Percentiles rank a stretch among this genome's conserved stretches.
These are phyloP conservation scores for Hyphopichia fennica DNA, from an alignment of 1,139 yeast genomes.

Conservation along the genomic window DNA sequence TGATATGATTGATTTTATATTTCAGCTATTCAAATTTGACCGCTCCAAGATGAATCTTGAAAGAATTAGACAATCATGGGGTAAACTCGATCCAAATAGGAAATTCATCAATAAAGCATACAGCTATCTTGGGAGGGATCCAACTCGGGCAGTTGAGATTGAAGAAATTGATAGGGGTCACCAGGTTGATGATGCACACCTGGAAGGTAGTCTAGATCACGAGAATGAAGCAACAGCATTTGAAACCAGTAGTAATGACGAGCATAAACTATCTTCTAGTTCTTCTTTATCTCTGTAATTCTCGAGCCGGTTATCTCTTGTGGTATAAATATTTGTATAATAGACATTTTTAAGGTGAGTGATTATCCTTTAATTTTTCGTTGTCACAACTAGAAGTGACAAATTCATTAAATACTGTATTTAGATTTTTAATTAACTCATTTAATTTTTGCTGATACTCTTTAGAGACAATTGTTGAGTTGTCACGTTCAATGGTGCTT, in stretches of 20 bases:
- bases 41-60: constrained; percentile 46
- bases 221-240: not conserved
- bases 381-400: not conserved
- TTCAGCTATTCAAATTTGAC: constrained; percentile 36
- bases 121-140: constrained; percentile 34
- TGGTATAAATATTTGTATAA: no score
- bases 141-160: constrained; percentile 11
- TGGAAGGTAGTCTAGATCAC: not conserved
- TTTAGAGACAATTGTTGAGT: constrained; percentile 7
- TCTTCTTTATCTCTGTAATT: not conserved
- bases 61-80: constrained; percentile 45
- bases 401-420: constrained; percentile 11
- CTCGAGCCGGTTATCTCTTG: not conserved
- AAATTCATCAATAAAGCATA: constrained; percentile 39
- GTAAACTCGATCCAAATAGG: constrained; percentile 46
- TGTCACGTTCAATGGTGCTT: constrained; percentile 6
- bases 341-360: no score
- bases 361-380: not conserved
- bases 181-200: not conserved
- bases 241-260: not conserved
- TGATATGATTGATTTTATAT: constrained; percentile 30
- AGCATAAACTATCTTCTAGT: not conserved
- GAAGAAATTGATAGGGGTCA: not conserved
- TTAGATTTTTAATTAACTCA: constrained; percentile 20
- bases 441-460: constrained; percentile 20